These are phyloP conservation scores for Juglanconis juglandina DNA, from an alignment of 2,329 filamentous ascomycete genomes.

Conservation along the genomic window DNA sequence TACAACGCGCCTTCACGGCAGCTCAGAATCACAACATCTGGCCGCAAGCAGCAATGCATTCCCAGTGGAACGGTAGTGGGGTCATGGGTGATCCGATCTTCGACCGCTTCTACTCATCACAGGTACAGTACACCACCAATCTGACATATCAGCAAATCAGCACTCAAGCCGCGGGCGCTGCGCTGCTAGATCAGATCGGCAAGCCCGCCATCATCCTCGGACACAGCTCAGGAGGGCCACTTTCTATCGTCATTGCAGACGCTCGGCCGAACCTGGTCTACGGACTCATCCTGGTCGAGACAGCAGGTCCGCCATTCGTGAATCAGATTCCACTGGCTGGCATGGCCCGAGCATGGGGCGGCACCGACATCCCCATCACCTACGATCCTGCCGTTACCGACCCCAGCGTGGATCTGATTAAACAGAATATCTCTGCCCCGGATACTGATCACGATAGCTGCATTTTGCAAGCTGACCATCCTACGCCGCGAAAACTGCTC, in stretches of 20 bases:
- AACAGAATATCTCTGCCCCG: conserved; percentile 25
- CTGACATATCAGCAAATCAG: conserved; percentile 32
- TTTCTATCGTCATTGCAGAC: conserved; percentile 41
- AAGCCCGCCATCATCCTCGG: conserved; percentile 37
- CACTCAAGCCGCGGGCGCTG: conserved; percentile 37
- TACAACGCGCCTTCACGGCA: conserved; percentile 37
- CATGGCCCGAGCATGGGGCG: conserved; percentile 38
- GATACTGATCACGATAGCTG: conserved; percentile 24
- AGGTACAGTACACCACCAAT: conserved; percentile 34
- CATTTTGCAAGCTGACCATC: conserved; percentile 33
- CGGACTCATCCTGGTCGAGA: conserved; percentile 43
- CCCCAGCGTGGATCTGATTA: conserved; percentile 31
- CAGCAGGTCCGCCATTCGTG: conserved; percentile 44
- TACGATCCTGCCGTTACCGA: conserved; percentile 42
- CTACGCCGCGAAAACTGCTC: conserved; percentile 30
- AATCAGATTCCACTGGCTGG: conserved; percentile 36
- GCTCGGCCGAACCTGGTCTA: conserved; percentile 37
- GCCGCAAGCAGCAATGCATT: conserved; percentile 32
- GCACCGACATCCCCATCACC: conserved; percentile 46
- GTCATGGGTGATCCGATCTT: conserved; percentile 37
- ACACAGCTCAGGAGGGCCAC: conserved; percentile 44
- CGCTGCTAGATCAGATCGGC: conserved; percentile 40
- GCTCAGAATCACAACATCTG: conserved; percentile 30
- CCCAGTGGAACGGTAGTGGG: conserved; percentile 43
- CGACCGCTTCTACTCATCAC: conserved; percentile 39